These are phyloP conservation scores for Penicillium corylophilum DNA, from an alignment of 2,329 filamentous ascomycete genomes.

Conservation along the genomic window DNA sequence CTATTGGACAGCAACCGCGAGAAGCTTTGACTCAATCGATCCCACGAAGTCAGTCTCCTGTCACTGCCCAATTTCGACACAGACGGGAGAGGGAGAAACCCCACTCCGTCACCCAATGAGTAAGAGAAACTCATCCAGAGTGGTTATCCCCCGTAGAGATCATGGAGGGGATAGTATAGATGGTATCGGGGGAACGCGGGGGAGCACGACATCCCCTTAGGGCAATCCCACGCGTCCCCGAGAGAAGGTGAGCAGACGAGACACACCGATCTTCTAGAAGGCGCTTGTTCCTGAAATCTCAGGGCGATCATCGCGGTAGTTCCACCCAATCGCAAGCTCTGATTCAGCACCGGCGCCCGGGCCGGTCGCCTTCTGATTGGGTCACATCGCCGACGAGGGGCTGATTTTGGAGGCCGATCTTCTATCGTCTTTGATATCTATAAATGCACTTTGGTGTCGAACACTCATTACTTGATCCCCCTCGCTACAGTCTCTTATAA, in stretches of 20 bases:
- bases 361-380: constrained; percentile 22
- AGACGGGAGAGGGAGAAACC: background rate
- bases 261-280: constrained; percentile 17
- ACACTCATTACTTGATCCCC: constrained; percentile 8
- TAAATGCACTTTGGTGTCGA: background rate
- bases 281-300: constrained; percentile 16
- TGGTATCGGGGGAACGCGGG: constrained; percentile 19
- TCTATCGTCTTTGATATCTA: constrained; percentile 1
- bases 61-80: background rate
- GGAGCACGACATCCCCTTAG: constrained; percentile 12
- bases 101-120: background rate
- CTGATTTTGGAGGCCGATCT: constrained; percentile 18
- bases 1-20: background rate
- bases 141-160: background rate
- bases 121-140: background rate
- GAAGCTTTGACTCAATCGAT: background rate
- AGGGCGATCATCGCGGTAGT: constrained; percentile 16
- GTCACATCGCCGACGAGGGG: constrained; percentile 14
- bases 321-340: constrained; percentile 15
- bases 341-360: constrained; percentile 20
- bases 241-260: background rate
- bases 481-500: constrained; percentile 6
- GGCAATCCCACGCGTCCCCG: constrained; percentile 20
- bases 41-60: background rate
- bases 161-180: background rate